Evolutionary conservation across 1,139 yeast genomes (phyloP).

Genomic region (Candida sanyaensis): DNA sequence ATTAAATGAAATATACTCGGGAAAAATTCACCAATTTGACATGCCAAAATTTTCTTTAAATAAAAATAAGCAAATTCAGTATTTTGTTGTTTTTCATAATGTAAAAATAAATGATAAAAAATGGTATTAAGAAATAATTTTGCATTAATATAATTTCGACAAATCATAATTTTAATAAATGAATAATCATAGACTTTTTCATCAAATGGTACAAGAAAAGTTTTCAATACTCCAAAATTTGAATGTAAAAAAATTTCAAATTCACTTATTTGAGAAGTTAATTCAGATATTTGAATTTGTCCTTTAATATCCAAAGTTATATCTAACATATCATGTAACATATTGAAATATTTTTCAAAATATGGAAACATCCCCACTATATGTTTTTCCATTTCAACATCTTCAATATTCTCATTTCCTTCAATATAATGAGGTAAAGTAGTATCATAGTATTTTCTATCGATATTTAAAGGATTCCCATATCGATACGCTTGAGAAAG

Average conservation of each 20-base stretch:
- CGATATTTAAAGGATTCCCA: constrained; percentile 32
- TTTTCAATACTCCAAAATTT: constrained; percentile 23
- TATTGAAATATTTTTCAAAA: constrained; percentile 24
- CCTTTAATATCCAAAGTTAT: constrained; percentile 24
- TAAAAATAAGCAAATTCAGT: constrained; percentile 29
- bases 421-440: constrained; percentile 25
- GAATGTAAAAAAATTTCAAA: constrained; percentile 29
- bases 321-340: constrained; percentile 24
- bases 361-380: constrained; percentile 25
- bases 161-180: constrained; percentile 33
- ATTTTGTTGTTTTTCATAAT: constrained; percentile 28
- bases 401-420: constrained; percentile 31
- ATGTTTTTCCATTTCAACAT: constrained; percentile 30
- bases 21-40: constrained; percentile 26
- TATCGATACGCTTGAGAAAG: constrained; percentile 27
- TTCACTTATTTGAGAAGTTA: constrained; percentile 25
- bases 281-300: constrained; percentile 20
- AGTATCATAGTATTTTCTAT: constrained; percentile 26
- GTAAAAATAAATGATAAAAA: constrained; percentile 28
- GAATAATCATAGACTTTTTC: constrained; percentile 24
- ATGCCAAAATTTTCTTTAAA: constrained; percentile 28
- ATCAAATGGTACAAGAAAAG: constrained; percentile 27
- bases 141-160: constrained; percentile 32
- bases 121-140: constrained; percentile 29
- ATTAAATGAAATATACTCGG: constrained; percentile 32